A percentile compares a stretch with the other conserved stretches of the same genome.
phyloP scores from a whole-genome alignment of 1,284 basidiomycete genomes.

The Apiotrichum porosum region DNA sequence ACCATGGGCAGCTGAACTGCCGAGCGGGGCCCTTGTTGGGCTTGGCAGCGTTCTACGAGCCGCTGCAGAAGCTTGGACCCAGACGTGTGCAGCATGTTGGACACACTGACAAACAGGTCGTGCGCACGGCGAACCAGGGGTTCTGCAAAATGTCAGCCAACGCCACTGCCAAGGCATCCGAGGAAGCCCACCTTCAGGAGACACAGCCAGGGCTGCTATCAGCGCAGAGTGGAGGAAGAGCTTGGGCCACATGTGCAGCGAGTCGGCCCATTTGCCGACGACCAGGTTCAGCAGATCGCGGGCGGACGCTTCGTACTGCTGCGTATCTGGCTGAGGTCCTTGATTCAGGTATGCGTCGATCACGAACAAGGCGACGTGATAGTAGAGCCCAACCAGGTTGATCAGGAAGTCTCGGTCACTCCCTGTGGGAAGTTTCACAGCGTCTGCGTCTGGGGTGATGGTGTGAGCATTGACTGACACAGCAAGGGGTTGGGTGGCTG shows the following conservation, averaged over 20 bases:
- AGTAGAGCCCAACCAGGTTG: slow-evolving; percentile 18
- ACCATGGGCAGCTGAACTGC: background rate
- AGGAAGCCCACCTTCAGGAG: slow-evolving; percentile 6
- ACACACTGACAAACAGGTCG: slow-evolving; percentile 7
- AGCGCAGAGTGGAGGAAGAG: slow-evolving; percentile 15
- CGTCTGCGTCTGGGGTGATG: slow-evolving; percentile 6
- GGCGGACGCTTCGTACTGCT: slow-evolving; percentile 5
- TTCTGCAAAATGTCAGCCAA: slow-evolving; percentile 7
- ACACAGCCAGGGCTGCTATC: slow-evolving; percentile 10
- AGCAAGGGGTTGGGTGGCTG: background rate
- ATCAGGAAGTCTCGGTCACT: slow-evolving; percentile 12
- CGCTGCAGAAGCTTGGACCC: slow-evolving; percentile 12
- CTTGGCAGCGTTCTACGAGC: slow-evolving; percentile 1
- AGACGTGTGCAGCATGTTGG: slow-evolving; percentile 9
- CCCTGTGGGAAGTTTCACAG: slow-evolving; percentile 5
- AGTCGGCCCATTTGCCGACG: slow-evolving; percentile 9
- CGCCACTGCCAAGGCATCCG: background rate
- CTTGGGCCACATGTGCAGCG: slow-evolving; percentile 18
- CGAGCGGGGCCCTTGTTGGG: background rate
- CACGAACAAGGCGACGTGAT: slow-evolving; percentile 11
- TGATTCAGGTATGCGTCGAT: slow-evolving; percentile 17
- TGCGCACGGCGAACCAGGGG: slow-evolving; percentile 2
- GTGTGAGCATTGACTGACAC: background rate
- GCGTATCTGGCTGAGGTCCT: background rate
- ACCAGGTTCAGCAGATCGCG: slow-evolving; percentile 15